These are phyloP conservation scores for Tulasnella sp. DNA, from an alignment of 768 basidiomycete species.

Conservation along the genomic window DNA sequence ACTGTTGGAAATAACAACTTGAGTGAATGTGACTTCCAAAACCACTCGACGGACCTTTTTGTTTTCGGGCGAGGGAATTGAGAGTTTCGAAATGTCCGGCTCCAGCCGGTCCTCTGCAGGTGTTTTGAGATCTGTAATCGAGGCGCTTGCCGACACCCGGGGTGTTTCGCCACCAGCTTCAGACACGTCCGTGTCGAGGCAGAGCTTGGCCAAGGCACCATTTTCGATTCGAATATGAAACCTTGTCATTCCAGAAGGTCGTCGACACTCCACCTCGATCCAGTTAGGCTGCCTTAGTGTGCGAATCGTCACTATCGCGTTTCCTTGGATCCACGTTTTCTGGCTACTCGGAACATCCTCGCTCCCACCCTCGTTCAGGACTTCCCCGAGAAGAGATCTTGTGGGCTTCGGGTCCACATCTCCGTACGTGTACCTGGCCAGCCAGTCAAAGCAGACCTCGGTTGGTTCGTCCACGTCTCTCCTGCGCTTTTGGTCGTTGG, in stretches of 20 bases:
- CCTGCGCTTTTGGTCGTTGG: slow-evolving; percentile 52
- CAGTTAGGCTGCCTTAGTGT: slow-evolving; percentile 64
- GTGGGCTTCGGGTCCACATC: slow-evolving; percentile 88
- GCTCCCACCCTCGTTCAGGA: slow-evolving; percentile 38
- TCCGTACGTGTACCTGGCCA: slow-evolving; percentile 86
- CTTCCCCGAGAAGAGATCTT: slow-evolving; percentile 60
- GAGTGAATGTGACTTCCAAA: no score
- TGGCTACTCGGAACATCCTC: slow-evolving; percentile 37
- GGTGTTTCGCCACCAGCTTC: slow-evolving; percentile 20
- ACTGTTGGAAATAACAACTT: no score
- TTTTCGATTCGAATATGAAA: slow-evolving; percentile 83
- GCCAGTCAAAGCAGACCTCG: slow-evolving; percentile 96
- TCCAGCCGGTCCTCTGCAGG: no score
- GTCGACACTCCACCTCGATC: slow-evolving; percentile 72
- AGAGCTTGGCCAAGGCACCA: slow-evolving; percentile 64
- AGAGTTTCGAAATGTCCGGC: no score
- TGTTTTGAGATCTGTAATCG: slow-evolving; percentile 14
- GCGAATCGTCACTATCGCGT: slow-evolving; percentile 73
- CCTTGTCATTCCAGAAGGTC: slow-evolving; percentile 80
- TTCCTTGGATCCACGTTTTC: slow-evolving; percentile 79
- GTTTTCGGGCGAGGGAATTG: no score
- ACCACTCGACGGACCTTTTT: no score
- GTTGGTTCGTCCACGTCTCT: slow-evolving; percentile 72
- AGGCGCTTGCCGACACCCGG: neutral
- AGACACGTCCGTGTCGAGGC: slow-evolving; percentile 23